Evolutionary conservation across 2,329 filamentous ascomycete species (phyloP).

Genomic region (Fusarium secorum): DNA sequence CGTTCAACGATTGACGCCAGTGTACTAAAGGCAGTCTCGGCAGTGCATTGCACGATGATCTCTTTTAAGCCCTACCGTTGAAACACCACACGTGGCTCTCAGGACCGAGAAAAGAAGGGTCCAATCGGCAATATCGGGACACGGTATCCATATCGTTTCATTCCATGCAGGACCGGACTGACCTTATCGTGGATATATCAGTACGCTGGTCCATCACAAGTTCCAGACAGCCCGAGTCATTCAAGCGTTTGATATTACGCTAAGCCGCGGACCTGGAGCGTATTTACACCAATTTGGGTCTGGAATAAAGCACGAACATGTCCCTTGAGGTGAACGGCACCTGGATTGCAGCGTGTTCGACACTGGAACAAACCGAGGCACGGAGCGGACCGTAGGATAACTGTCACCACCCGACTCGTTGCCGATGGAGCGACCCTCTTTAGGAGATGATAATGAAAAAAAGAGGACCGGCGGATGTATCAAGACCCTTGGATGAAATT

Average conservation of each 20-base stretch:
- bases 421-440: not conserved
- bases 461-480: not conserved
- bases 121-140: constrained; percentile 11
- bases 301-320: not conserved
- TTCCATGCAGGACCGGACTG: not conserved
- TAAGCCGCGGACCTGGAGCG: not conserved
- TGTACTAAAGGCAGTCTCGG: not conserved
- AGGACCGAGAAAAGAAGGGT: not conserved
- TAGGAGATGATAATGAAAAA: not conserved
- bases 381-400: constrained; percentile 18
- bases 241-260: not conserved
- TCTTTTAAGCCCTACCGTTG: constrained; percentile 13
- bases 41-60: not conserved
- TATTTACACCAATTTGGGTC: not conserved
- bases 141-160: not conserved
- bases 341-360: not conserved
- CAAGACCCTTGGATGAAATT: not conserved
- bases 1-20: not conserved
- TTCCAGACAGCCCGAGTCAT: constrained; percentile 2
- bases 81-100: constrained; percentile 4
- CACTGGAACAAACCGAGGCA: constrained; percentile 2
- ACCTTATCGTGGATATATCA: not conserved
- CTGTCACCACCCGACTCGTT: constrained; percentile 11
- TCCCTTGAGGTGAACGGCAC: not conserved
- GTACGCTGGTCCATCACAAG: not conserved